Base-by-base conservation (phyloP, 345 rosid species). In the Arabis alpina region DNA sequence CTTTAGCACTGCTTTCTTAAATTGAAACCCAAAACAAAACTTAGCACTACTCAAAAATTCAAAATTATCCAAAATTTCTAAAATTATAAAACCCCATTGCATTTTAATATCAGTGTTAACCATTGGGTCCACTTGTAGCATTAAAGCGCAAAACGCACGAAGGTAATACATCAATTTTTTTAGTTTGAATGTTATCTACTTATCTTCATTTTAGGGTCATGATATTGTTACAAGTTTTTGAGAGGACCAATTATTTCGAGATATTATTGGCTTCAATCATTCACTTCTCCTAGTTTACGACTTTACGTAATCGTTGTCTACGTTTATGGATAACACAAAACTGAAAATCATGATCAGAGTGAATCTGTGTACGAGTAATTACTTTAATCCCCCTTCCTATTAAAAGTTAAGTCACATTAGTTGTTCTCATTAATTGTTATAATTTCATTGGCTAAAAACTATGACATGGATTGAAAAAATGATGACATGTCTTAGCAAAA, bases 171-270 rank as follows among this genome's bases (percentile, higher is more conserved):
- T 52, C 32, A 19, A 14, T 37, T 48, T 1, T 37, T 1, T 24
- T 16, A 23, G 63, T 12, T 53, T 62, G 54, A 27, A 25, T 12
- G 11, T 45, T 61, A 19, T 27, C 47, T 57, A 57, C 72, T 73
- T 73, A 73, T 73, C 77, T 65, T 65, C 56, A 10, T 74, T 66
- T 74, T 66, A 74, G 25, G 77, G 73, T 74, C 50, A n/a, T 52
- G 8, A 50, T 40, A 40, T 27, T 64, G 44, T 72, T 28, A 16
- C 34, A 23, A 32, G 30, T 54, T 23, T 53, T 41, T 36, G 5
- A 13, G 42, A 55, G 49, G 72, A 74, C 63, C 68, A 44, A 4
- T 66, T 51, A 4, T 32, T 44, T 48, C 59, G 0, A 64, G 52
- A 59, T 59, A n/a, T 51, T 74, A 42, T 74, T 14, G 66, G 77